Conservation (phyloP, 306 rosid genomes). For the Sphenostylis stenocarpa region DNA sequence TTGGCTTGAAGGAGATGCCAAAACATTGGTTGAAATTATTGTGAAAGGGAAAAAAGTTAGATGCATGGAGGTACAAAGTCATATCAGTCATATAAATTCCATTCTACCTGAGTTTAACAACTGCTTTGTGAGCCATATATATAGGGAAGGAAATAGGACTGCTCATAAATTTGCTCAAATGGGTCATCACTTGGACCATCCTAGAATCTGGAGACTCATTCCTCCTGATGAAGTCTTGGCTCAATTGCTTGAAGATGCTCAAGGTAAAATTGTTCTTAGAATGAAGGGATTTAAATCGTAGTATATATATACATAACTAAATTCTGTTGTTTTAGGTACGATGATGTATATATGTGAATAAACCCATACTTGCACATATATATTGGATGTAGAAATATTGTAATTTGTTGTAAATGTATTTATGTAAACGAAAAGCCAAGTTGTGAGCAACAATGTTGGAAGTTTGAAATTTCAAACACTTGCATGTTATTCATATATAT, state of each 20-base stretch:
- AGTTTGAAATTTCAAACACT: conserved; percentile 14
- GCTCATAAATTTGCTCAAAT: conserved; percentile 73
- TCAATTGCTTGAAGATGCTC: conserved; percentile 62
- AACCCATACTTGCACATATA: background rate
- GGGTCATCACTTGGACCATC: conserved; percentile 54
- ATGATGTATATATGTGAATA: background rate
- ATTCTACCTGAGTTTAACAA: conserved; percentile 44
- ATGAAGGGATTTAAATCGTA: conserved; percentile 36
- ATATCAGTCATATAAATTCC: conserved; percentile 46
- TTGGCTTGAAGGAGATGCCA: conserved; percentile 82
- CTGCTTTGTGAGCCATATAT: conserved; percentile 52
- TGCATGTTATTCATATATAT: too few species aligned
- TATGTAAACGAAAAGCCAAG: background rate
- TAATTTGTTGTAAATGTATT: background rate
- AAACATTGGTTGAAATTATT: conserved; percentile 59
- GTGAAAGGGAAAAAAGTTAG: conserved; percentile 41
- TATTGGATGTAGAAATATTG: background rate
- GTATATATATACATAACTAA: background rate
- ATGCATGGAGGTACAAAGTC: conserved; percentile 53
- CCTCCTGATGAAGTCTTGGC: conserved; percentile 57
- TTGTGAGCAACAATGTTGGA: background rate
- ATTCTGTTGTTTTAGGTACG: background rate
- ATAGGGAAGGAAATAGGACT: conserved; percentile 71
- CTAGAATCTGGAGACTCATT: conserved; percentile 47
- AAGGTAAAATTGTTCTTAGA: conserved; percentile 65